These are phyloP conservation scores for Curvularia hawaiiensis DNA, from an alignment of 2,329 filamentous ascomycete species.

Conservation along the genomic window DNA sequence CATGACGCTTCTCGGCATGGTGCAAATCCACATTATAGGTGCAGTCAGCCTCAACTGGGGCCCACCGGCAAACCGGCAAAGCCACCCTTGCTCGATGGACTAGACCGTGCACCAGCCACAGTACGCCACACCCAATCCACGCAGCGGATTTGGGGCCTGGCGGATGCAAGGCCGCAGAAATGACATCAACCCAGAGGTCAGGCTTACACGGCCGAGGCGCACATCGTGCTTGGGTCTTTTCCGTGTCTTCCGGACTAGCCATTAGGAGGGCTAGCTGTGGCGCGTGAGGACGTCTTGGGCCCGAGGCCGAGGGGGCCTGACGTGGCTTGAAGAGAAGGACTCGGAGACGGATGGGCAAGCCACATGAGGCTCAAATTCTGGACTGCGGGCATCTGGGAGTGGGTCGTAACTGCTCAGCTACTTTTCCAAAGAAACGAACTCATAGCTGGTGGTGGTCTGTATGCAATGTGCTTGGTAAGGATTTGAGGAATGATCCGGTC, in stretches of 20 bases:
- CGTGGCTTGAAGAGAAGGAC: slow-evolving; percentile 1
- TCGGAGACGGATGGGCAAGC: slow-evolving; percentile 1
- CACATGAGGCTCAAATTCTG: background rate
- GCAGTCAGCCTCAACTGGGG: slow-evolving; percentile 29
- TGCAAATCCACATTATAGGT: too few species aligned
- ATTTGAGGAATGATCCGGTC: background rate
- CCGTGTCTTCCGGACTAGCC: slow-evolving; percentile 23
- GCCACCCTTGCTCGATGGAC: slow-evolving; percentile 18
- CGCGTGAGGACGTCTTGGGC: slow-evolving; percentile 2
- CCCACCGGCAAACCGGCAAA: slow-evolving; percentile 5
- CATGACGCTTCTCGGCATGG: slow-evolving; percentile 18
- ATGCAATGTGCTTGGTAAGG: background rate
- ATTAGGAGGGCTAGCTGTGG: slow-evolving; percentile 5
- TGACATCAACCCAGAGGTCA: slow-evolving; percentile 21
- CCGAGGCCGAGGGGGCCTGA: background rate
- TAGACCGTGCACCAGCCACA: slow-evolving; percentile 35
- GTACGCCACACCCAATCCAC: slow-evolving; percentile 34
- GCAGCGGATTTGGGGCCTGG: background rate
- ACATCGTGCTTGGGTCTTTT: slow-evolving; percentile 3
- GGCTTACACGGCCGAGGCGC: slow-evolving; percentile 12
- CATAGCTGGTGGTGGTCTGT: background rate
- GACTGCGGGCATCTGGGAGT: background rate
- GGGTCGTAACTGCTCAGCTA: background rate
- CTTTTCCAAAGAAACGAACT: background rate
- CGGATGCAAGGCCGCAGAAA: slow-evolving; percentile 23